Conservation (phyloP, 2,329 filamentous ascomycete genomes). For the Fusarium sp. region DNA sequence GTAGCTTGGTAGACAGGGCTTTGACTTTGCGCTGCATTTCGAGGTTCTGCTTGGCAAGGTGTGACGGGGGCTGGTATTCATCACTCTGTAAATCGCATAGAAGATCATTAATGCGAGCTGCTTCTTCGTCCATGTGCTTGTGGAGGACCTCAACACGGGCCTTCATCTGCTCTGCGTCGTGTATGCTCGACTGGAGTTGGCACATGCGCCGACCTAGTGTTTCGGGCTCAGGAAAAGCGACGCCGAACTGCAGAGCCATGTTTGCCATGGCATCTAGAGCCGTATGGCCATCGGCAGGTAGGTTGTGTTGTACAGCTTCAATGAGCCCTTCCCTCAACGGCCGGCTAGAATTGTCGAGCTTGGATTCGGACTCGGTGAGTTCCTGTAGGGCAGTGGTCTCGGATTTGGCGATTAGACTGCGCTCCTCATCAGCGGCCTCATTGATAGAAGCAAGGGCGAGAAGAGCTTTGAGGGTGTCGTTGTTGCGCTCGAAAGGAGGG, state of each 20-base stretch:
- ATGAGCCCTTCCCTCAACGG: conserved; percentile 56
- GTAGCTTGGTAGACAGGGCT: conserved; percentile 69
- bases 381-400: conserved; percentile 68
- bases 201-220: conserved; percentile 63
- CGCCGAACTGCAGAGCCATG: conserved; percentile 60
- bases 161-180: conserved; percentile 64
- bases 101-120: conserved; percentile 51
- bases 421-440: conserved; percentile 79
- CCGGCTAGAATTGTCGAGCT: conserved; percentile 41
- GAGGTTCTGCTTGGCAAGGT: conserved; percentile 74
- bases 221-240: conserved; percentile 58
- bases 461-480: conserved; percentile 79
- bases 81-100: conserved; percentile 55
- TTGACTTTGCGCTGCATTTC: conserved; percentile 78
- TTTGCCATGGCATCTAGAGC: conserved; percentile 67
- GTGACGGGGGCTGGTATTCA: conserved; percentile 62
- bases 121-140: conserved; percentile 62
- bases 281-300: conserved; percentile 63
- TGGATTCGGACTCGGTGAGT: conserved; percentile 47
- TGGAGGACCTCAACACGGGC: conserved; percentile 66
- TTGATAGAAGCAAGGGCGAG: conserved; percentile 78
- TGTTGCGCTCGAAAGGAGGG: conserved; percentile 85
- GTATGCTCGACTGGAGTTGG: conserved; percentile 62
- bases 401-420: conserved; percentile 63
- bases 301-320: conserved; percentile 60